Base-by-base conservation (phyloP, 78 protist genomes). In the Creolimax fragrantissima region DNA sequence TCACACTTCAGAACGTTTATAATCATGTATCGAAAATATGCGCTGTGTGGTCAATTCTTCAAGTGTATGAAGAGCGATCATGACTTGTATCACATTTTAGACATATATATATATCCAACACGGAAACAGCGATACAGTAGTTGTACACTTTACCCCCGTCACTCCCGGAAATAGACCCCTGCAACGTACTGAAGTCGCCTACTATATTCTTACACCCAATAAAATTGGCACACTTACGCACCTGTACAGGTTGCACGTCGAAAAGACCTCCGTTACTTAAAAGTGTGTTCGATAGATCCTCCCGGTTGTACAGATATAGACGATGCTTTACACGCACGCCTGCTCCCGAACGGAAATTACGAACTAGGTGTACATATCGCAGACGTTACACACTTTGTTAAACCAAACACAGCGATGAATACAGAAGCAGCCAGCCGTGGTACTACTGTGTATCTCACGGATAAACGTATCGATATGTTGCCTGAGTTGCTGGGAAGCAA, bases 281-380 rank as follows among this genome's bases (percentile, higher is more conserved):
- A 24, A 35, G 84, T 95, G 41, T 39, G 7, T 91, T 81, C 93
- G 43, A 94, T 97, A 2, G 98, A 96, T 45, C 98, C 97, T 32
- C 47, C 88, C 3, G 99, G 99, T 3, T 96, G 99, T 91, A 96
- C 90, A 47, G 99, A 99, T 93, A 97, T 99, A 42, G 99, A 99
- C 86, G 99, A 99, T 42, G 98, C 99, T 0, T 90, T 99, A 47
- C 98, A 97, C 43, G 84, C 67, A 5, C 94, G 90, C 2, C 44
- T 3, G 4, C 66, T 96, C n/a, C 24, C 58, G 2, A 35, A 83
- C 58, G 97, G 95, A 4, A 58, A 89, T 67, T 2, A 35, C 35
- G 94, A 94, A 81, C 42, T 94, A n/a, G 98, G 98, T 36, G 98
- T 98, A 44, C 98, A 97, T 88, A 98, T 98, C 93, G 99, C 99